A percentile compares a stretch with the other conserved stretches of the same genome.
These are phyloP conservation scores for Penicillium sp. DNA, from an alignment of 2,329 filamentous ascomycete species.

Conservation along the genomic window DNA sequence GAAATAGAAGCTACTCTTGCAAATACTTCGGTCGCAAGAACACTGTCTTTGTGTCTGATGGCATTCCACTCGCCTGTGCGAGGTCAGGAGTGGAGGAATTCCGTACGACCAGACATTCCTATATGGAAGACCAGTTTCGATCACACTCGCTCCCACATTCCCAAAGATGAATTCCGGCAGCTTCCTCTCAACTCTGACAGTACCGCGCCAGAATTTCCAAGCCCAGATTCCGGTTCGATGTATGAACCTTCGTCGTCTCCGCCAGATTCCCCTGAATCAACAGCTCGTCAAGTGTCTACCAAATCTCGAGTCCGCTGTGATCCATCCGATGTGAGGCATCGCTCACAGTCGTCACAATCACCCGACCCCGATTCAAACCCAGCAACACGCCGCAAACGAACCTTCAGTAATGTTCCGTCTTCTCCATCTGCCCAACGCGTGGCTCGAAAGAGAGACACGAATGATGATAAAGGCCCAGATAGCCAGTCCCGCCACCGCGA, in stretches of 20 bases:
- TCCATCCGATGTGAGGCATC: background rate
- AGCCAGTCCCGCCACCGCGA: slow-evolving; percentile 18
- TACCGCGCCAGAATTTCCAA: slow-evolving; percentile 22
- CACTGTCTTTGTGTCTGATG: slow-evolving; percentile 33
- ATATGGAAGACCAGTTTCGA: slow-evolving; percentile 30
- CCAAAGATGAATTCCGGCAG: slow-evolving; percentile 24
- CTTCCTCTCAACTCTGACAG: slow-evolving; percentile 24
- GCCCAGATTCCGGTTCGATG: slow-evolving; percentile 20
- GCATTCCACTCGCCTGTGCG: slow-evolving; percentile 23
- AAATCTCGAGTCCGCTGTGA: background rate
- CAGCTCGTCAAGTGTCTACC: background rate
- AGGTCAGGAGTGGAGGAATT: slow-evolving; percentile 30
- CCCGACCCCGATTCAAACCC: slow-evolving; percentile 1
- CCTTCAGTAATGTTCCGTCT: background rate
- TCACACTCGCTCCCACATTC: slow-evolving; percentile 25
- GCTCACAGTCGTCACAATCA: background rate
- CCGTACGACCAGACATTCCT: slow-evolving; percentile 17
- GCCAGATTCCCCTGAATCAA: slow-evolving; percentile 6
- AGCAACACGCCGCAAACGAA: slow-evolving; percentile 1
- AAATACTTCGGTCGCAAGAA: slow-evolving; percentile 24
- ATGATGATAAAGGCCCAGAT: background rate
- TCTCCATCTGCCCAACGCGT: slow-evolving; percentile 5
- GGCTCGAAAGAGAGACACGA: background rate
- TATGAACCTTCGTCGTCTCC: slow-evolving; percentile 30
- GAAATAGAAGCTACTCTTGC: background rate